Base-by-base conservation (phyloP, 768 basidiomycete genomes). In the Naganishia friedmannii region DNA sequence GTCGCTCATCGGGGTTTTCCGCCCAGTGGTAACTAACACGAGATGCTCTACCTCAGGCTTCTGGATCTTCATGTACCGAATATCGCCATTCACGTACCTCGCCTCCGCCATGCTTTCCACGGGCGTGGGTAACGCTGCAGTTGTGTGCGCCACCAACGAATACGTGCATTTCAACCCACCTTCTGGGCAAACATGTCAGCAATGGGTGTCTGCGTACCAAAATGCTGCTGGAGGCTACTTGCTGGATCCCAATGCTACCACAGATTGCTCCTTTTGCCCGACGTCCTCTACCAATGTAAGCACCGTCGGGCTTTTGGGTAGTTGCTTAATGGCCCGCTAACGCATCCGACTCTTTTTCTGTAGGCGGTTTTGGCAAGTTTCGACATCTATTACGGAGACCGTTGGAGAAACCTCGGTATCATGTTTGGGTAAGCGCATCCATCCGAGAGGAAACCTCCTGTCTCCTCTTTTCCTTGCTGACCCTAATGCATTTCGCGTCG, bases 161-260 rank as follows among this genome's bases (percentile, higher is more conserved):
- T 91, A 89, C 75, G 83, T 85, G 15, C 73, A 84, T 7, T 91
- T 94, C 83, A 80, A 85, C 67, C 90, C 92, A 0, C 91, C 92
- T 0, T 23, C 66, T 1, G 66, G 48, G 2, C 66, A 67, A 34
- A 67, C 66, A 23, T 67, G 66, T 26, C 34, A 39, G 21, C 32
- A 34, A 34, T 67, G 53, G 51, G 13, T 67, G 0, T 32, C 66
- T 17, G 32, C 51, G 19, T 67, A 67, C 12, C 51, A 53, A 19
- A 23, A 6, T 26, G 53, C 66, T 19, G 66, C 46, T 31, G 66
- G 66, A 12, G 66, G 66, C 12, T 67, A 67, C 32, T 67, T 55
- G 66, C 51, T 17, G 13, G n/a, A 53, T 23, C 51, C 66, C 31
- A 37, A 34, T 37, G 48, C 46, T 23, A 53, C 66, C 2, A 29